Base-by-base conservation (phyloP, 2,329 filamentous ascomycete genomes). In the Parastagonospora avenae region DNA sequence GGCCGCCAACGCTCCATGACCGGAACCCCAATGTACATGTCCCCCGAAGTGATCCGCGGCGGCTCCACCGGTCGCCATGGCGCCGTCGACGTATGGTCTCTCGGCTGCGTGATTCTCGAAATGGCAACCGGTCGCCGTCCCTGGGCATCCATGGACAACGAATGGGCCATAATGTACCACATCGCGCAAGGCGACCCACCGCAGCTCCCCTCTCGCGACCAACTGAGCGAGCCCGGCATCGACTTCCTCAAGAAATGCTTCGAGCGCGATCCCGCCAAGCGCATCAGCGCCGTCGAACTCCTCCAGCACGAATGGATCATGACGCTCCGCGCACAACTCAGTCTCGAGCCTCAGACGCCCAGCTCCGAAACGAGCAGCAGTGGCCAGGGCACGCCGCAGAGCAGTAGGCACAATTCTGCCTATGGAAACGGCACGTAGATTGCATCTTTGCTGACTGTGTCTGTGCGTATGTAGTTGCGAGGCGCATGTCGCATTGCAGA, bases 151-250 rank as follows among this genome's bases (percentile, higher is more conserved):
- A 85, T 97, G 40, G 94, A 99, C 78, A 99, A 99, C 71, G 94
- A 99, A 75, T 99, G 92, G 92, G 94, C 94, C 36, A 97, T 99
- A 77, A 99, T 99, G 94, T 99, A 97, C 82, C 97, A 97, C 79
- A 99, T 99, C 68, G 94, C 94, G 1, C 93, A 96, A 71, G 94
- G 94, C 59, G 96, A 97, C 65, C 90, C 92, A 42, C 94, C 94
- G 5, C 88, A 91, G 70, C 81, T 97, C 48, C 94, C 94, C 1
- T 82, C 85, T 1, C 72, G 80, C 1, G 93, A 97, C 45, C 93
- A 97, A 74, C 83, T 99, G 57, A 94, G 90, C 67, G 83, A 87
- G 0, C 76, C 85, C 48, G 94, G 94, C 16, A 86, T 97, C 57
- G 92, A 97, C 70, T 97, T 99, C 68, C 74, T 99, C 59, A 85